Conservation (phyloP, 1,139 yeast genomes). For the Nakaseomyces nivariensis region DNA sequence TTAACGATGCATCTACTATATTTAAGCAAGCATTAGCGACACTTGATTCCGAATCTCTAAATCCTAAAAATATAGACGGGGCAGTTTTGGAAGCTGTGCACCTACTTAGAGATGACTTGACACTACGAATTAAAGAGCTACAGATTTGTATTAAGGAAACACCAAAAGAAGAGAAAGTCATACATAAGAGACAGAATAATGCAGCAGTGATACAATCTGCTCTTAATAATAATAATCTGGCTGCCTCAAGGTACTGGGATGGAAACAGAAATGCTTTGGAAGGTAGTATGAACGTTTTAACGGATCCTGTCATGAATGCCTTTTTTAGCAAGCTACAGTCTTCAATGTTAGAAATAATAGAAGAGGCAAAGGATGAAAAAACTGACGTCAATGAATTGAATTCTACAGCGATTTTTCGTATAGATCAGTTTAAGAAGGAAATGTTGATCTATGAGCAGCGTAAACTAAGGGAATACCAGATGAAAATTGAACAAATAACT, state of each 20-base stretch:
- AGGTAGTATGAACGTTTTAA: slow-evolving; percentile 3
- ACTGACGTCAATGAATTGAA: slow-evolving; percentile 6
- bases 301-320: slow-evolving; percentile 9
- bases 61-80: slow-evolving; percentile 6
- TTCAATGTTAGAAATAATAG: slow-evolving; percentile 6
- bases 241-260: slow-evolving; percentile 2
- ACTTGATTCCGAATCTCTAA: slow-evolving; percentile 6
- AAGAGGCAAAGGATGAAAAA: not conserved
- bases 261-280: not conserved
- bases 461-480: slow-evolving; percentile 24
- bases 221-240: slow-evolving; percentile 7
- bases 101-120: slow-evolving; percentile 17
- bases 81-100: slow-evolving; percentile 14
- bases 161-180: slow-evolving; percentile 6
- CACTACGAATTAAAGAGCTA: slow-evolving; percentile 8
- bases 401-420: slow-evolving; percentile 12
- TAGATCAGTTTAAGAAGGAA: slow-evolving; percentile 26
- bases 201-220: slow-evolving; percentile 3
- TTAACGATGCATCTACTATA: slow-evolving; percentile 11
- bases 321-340: slow-evolving; percentile 5
- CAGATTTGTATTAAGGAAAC: slow-evolving; percentile 9
- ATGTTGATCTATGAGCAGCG: slow-evolving; percentile 26
- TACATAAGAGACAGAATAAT: slow-evolving; percentile 7
- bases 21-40: slow-evolving; percentile 13
- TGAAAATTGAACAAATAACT: slow-evolving; percentile 21